Percentiles rank a stretch among this genome's conserved stretches.
Conservation (phyloP, 805 yeast species). For the Yarrowia hollandica region DNA sequence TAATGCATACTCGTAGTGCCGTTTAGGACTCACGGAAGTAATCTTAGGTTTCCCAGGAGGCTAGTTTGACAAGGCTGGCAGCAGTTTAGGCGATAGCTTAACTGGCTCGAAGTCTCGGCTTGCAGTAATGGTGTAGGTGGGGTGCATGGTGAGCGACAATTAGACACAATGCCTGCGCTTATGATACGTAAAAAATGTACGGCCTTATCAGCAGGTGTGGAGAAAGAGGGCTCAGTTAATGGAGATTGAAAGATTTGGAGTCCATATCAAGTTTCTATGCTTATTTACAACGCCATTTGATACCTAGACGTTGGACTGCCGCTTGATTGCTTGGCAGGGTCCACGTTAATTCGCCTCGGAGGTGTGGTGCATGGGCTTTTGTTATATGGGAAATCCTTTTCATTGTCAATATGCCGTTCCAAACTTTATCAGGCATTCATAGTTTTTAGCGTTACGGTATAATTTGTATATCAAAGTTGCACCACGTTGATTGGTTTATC, state of each 20-base stretch:
- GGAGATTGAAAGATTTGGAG: too few species aligned
- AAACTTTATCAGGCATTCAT: too few species aligned
- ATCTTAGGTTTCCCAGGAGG: not conserved
- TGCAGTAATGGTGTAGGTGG: slow-evolving; percentile 2
- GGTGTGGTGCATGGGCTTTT: not conserved
- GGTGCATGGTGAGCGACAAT: not conserved
- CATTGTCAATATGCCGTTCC: too few species aligned
- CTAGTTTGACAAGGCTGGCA: slow-evolving; percentile 4
- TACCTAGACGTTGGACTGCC: not conserved
- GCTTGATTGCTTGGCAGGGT: slow-evolving; percentile 10
- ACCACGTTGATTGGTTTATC: not conserved
- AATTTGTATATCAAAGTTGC: slow-evolving; percentile 4
- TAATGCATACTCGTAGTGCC: not conserved
- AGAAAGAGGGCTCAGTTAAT: not conserved
- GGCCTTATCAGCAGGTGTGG: slow-evolving; percentile 4
- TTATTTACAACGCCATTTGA: too few species aligned
- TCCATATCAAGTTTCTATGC: too few species aligned
- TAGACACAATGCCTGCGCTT: not conserved
- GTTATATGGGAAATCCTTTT: not conserved
- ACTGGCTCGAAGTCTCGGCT: slow-evolving; percentile 5
- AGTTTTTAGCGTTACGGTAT: not conserved
- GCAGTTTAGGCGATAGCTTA: slow-evolving; percentile 8
- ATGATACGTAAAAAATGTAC: slow-evolving; percentile 9
- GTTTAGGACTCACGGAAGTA: not conserved
- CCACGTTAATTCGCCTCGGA: slow-evolving; percentile 17